Conservation (phyloP, 108 stramenopile species). For the Cyclotella baltica region DNA sequence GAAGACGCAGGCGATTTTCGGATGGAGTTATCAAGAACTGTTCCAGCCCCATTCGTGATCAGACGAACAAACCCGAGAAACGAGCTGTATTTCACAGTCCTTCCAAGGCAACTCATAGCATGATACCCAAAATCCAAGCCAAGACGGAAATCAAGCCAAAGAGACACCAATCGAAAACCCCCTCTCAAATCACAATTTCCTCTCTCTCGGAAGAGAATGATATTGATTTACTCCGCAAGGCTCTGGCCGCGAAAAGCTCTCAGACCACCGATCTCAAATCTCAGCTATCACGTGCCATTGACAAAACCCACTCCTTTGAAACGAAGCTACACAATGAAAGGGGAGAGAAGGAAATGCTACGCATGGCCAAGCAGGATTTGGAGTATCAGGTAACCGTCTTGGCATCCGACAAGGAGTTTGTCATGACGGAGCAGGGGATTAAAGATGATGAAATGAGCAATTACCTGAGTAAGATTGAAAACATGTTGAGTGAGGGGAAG, state of each 20-base stretch:
- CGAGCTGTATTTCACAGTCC: conserved; percentile 30
- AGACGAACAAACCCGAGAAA: conserved; percentile 1
- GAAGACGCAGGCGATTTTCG: conserved; percentile 41
- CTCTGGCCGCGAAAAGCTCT: conserved; percentile 52
- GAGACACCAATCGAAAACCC: conserved; percentile 25
- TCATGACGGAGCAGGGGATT: conserved; percentile 42
- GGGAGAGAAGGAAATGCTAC: conserved; percentile 54
- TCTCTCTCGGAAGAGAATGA: conserved; percentile 32
- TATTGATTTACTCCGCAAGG: conserved; percentile 45
- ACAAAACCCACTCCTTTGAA: conserved; percentile 6
- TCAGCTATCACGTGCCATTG: conserved; percentile 27
- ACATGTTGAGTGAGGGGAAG: conserved; percentile 19
- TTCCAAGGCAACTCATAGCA: conserved; percentile 17
- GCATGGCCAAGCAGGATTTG: conserved; percentile 50
- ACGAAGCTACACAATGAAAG: conserved; percentile 29
- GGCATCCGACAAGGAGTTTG: conserved; percentile 55
- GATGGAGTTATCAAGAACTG: conserved; percentile 46
- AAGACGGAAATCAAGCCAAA: conserved; percentile 54
- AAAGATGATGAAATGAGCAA: conserved; percentile 41
- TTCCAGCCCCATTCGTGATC: conserved; percentile 12
- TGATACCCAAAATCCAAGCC: conserved; percentile 30
- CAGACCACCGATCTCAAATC: conserved; percentile 40
- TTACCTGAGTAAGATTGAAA: conserved; percentile 45
- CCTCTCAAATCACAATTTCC: conserved; percentile 19
- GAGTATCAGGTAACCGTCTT: conserved; percentile 46